Evolutionary conservation across 2,329 filamentous ascomycete genomes (phyloP).

Genomic region (Penicillium psychrosexuale): DNA sequence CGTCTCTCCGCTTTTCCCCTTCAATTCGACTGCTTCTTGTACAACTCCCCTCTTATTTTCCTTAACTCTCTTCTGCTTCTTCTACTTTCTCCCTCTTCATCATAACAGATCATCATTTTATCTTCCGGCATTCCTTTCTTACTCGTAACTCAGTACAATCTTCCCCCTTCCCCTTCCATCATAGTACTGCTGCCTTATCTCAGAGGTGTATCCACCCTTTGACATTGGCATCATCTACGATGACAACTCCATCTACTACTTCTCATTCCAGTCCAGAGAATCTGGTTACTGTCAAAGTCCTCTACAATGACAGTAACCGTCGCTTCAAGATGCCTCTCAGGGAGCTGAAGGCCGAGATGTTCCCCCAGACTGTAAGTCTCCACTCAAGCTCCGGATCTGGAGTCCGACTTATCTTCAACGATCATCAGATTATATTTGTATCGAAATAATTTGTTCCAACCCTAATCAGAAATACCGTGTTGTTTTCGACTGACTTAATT

Average conservation of each 20-base stretch:
- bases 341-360: constrained; percentile 69
- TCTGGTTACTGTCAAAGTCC: constrained; percentile 80
- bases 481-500: constrained; percentile 14
- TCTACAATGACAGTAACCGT: constrained; percentile 69
- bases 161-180: background rate
- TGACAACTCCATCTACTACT: constrained; percentile 40
- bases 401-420: constrained; percentile 17
- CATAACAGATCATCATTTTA: constrained; percentile 12
- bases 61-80: constrained; percentile 10
- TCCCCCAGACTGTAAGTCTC: constrained; percentile 78
- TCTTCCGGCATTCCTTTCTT: constrained; percentile 7
- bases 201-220: constrained; percentile 10
- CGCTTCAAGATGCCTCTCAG: constrained; percentile 87
- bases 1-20: constrained; percentile 14
- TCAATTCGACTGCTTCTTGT: constrained; percentile 15
- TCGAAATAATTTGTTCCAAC: background rate
- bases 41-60: constrained; percentile 16
- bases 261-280: constrained; percentile 60
- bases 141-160: constrained; percentile 11
- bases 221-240: constrained; percentile 14
- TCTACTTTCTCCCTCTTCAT: constrained; percentile 17
- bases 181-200: constrained; percentile 13
- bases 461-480: background rate
- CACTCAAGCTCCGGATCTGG: constrained; percentile 28
- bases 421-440: constrained; percentile 7